phyloP scores from a whole-genome alignment of 2,329 filamentous ascomycete genomes.

The Penicillium occitanis region DNA sequence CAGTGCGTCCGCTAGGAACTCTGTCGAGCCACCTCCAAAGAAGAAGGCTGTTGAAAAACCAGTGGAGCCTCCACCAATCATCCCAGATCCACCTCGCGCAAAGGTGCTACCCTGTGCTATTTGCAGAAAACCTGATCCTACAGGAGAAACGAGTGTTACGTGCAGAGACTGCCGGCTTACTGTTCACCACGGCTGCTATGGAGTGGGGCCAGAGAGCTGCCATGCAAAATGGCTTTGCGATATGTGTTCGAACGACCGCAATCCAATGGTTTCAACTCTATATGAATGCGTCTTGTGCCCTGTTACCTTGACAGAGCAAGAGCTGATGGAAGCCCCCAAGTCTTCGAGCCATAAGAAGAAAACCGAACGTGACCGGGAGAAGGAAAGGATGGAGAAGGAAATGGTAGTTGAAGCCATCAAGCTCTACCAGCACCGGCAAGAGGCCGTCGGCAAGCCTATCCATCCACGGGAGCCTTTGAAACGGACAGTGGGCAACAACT shows the following conservation, averaged over 20 bases:
- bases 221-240: slow-evolving; percentile 86
- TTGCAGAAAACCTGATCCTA: slow-evolving; percentile 71
- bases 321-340: slow-evolving; percentile 81
- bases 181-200: slow-evolving; percentile 90
- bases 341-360: slow-evolving; percentile 76
- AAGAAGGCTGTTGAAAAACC: slow-evolving; percentile 59
- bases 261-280: slow-evolving; percentile 84
- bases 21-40: slow-evolving; percentile 55
- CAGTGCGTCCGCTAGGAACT: slow-evolving; percentile 46
- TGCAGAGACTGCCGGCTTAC: slow-evolving; percentile 88
- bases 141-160: slow-evolving; percentile 69
- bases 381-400: slow-evolving; percentile 81
- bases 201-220: slow-evolving; percentile 67
- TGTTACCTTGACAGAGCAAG: slow-evolving; percentile 74
- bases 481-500: slow-evolving; percentile 93
- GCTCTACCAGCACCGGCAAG: slow-evolving; percentile 79
- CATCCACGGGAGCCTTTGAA: slow-evolving; percentile 89
- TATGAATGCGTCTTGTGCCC: slow-evolving; percentile 95
- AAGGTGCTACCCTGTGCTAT: slow-evolving; percentile 80
- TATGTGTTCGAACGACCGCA: slow-evolving; percentile 92
- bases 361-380: slow-evolving; percentile 84
- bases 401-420: slow-evolving; percentile 75
- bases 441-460: slow-evolving; percentile 76
- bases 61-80: slow-evolving; percentile 58
- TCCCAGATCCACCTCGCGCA: slow-evolving; percentile 76